Base-by-base conservation (phyloP, 805 yeast species). In the Wickerhamomyces alni region DNA sequence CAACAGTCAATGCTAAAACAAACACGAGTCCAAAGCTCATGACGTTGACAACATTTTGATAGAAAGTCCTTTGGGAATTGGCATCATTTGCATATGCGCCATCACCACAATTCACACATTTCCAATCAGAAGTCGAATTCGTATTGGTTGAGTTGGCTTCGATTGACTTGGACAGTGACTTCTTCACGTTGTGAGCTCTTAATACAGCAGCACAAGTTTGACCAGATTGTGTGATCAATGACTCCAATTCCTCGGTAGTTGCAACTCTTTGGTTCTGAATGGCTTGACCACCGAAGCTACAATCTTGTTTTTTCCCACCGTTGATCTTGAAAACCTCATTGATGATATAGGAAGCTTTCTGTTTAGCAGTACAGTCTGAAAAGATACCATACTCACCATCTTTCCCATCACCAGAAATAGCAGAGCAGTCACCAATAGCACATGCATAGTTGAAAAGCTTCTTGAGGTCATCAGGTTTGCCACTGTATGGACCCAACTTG, bases 291-390 rank as follows among this genome's bases (percentile, higher is more conserved):
- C 47, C 42, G 38, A 54, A 55, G 32, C 51, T 45, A 41, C 70
- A 65, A 5, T 36, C 38, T 4, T 46, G 45, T 6, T 35, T 37
- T 7, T 47, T 45, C 3, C 65, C 67, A 44, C 80, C 71, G 30
- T 63, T 64, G 37, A 59, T 59, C 59, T 78, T 79, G 38, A 73
- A 82, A 58, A 80, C 69, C 45, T 70, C 64, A 62, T 83, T 80
- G 54, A 83, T 60, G 18, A 75, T 69, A 50, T 69, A 77, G 2
- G 86, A 73, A 38, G 84, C 70, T 62, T 78, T 74, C 40, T 80
- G 86, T 52, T 70, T 71, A 33, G 72, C 61, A 10, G 78, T 65
- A 54, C 93, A 85, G 67, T 72, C 82, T 9, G 91, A 78, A 56
- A 69, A 76, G 6, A 72, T 69, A 43, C 93, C 93, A 55, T 83